Percentiles rank a stretch among this genome's conserved stretches.
Conservation (phyloP, 73 alveolate species). For the Effrenium voratum region DNA sequence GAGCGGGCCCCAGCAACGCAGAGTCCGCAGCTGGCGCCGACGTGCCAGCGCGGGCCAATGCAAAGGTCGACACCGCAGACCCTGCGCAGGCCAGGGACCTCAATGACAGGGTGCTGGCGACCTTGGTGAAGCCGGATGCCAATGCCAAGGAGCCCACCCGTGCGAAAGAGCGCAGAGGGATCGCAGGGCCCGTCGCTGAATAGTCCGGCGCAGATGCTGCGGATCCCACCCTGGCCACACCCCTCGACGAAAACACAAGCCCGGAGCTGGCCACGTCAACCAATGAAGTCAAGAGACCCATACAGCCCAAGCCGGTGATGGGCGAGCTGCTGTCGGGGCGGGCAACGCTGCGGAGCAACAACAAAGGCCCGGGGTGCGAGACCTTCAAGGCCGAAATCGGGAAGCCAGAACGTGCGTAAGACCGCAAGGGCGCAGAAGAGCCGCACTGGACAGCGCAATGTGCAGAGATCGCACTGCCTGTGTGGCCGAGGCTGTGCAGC, state of each 20-base stretch:
- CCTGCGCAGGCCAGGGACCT: background rate
- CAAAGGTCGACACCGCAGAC: background rate
- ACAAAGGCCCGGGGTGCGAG: background rate
- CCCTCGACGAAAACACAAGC: background rate
- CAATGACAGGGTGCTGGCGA: background rate
- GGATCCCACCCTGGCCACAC: background rate
- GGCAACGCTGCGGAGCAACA: background rate
- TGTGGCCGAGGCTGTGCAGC: background rate
- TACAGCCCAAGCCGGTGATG: background rate
- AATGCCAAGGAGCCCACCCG: background rate
- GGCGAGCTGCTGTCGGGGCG: background rate
- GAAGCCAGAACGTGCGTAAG: slow-evolving; percentile 20
- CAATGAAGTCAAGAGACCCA: background rate
- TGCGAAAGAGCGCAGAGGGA: background rate
- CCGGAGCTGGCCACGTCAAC: background rate
- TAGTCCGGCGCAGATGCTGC: background rate
- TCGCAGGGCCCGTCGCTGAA: background rate
- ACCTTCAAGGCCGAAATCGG: background rate
- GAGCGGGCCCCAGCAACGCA: background rate
- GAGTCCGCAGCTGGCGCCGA: background rate
- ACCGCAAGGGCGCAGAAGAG: background rate
- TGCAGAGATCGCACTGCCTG: background rate
- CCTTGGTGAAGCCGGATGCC: background rate
- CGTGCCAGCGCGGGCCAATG: background rate
- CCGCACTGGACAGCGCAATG: background rate